phyloP scores from a whole-genome alignment of 768 basidiomycete genomes.

The Clathrus columnatus region DNA sequence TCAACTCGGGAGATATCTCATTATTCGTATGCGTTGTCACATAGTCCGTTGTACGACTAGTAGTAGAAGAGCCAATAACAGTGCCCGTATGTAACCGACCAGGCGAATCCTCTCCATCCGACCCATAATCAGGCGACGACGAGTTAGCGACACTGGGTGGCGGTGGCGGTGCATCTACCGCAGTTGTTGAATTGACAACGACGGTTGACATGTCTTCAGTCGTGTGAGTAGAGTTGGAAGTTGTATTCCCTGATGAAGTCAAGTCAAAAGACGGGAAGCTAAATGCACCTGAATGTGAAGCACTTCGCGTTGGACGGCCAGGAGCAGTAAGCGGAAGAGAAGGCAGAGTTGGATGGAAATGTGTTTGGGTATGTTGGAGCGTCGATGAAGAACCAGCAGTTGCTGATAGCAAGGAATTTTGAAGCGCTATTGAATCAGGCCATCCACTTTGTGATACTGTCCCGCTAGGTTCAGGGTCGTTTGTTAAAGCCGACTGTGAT shows the following conservation, averaged over 20 bases:
- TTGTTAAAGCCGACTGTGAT: no score
- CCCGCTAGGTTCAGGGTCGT: no score
- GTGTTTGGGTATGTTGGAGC: background rate
- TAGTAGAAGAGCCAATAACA: conserved; percentile 14
- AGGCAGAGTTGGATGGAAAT: background rate
- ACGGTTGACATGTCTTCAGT: no score
- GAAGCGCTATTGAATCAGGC: background rate
- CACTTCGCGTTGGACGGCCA: conserved; percentile 2
- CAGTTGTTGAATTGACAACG: background rate
- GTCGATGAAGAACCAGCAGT: background rate
- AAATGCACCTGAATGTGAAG: conserved; percentile 4
- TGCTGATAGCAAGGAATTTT: background rate
- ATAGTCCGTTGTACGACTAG: conserved; percentile 18
- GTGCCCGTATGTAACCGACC: background rate
- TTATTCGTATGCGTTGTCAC: conserved; percentile 28
- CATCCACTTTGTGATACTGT: background rate
- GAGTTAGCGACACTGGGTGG: conserved; percentile 7
- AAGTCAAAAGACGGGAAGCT: conserved; percentile 1
- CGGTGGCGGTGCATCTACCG: background rate
- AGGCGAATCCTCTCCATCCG: conserved; percentile 11
- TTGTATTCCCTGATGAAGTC: conserved; percentile 19
- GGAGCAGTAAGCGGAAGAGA: background rate
- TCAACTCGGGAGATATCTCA: conserved; percentile 76
- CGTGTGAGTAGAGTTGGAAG: no score
- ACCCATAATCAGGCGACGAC: conserved; percentile 8